Evolutionary conservation across 2,329 filamentous ascomycete genomes (phyloP).

Genomic region (Didymella keratinophila): DNA sequence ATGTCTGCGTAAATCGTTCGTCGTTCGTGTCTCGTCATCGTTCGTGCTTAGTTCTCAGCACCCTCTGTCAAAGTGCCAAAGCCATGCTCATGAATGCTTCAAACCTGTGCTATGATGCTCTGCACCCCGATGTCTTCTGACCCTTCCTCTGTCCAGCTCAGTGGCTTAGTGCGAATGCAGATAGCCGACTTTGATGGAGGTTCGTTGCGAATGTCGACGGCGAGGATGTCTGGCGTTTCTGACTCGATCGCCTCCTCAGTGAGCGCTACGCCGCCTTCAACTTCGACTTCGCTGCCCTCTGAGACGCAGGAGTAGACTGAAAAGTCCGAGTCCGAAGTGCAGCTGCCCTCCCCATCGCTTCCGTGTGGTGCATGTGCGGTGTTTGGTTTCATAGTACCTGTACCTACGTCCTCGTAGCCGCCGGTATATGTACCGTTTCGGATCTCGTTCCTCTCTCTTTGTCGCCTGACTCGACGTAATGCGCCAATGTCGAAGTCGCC

Average conservation of each 20-base stretch:
- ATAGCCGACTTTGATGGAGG: conserved; percentile 9
- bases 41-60: background rate
- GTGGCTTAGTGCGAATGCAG: conserved; percentile 2
- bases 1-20: conserved; percentile 11
- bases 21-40: background rate
- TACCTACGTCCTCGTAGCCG: conserved; percentile 27
- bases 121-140: conserved; percentile 23
- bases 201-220: background rate
- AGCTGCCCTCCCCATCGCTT: conserved; percentile 9
- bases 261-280: conserved; percentile 63
- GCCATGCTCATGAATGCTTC: background rate
- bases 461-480: conserved; percentile 35
- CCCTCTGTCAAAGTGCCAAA: background rate
- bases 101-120: conserved; percentile 43
- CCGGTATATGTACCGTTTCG: conserved; percentile 27
- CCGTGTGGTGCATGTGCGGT: background rate
- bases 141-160: conserved; percentile 15
- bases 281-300: conserved; percentile 54
- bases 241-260: conserved; percentile 64
- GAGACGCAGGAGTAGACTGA: conserved; percentile 35
- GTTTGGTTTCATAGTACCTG: background rate
- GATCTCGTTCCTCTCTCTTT: conserved; percentile 38
- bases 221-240: conserved; percentile 50
- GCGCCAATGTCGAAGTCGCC: conserved; percentile 40
- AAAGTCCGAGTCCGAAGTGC: conserved; percentile 28